A percentile compares a stretch with the other conserved stretches of the same genome.
Conservation (phyloP, 208 protist species). For the Phytomonas francai region DNA sequence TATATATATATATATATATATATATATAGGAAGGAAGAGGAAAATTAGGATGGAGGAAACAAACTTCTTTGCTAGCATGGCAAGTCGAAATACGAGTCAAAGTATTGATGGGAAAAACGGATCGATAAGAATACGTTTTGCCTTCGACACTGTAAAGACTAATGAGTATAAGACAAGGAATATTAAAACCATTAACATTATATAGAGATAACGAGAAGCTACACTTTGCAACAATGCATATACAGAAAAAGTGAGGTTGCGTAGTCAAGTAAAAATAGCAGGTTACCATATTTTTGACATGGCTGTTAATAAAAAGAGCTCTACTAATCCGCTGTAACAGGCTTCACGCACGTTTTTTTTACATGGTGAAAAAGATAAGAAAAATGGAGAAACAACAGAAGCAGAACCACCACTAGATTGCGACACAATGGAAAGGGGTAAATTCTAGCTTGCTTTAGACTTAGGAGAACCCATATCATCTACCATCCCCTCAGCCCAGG, state of each 20-base stretch:
- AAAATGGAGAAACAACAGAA: background rate
- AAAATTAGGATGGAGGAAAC: background rate
- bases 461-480: slow-evolving; percentile 14
- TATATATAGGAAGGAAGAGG: too few relatives aligned
- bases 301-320: background rate
- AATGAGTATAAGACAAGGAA: background rate
- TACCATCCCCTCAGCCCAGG: slow-evolving; percentile 27
- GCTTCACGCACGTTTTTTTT: background rate
- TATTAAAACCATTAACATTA: background rate
- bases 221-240: background rate
- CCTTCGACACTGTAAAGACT: background rate
- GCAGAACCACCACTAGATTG: background rate
- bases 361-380: background rate
- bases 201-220: background rate
- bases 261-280: background rate
- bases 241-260: background rate
- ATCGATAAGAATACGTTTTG: background rate
- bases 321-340: background rate
- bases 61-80: background rate
- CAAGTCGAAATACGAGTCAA: background rate
- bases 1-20: background rate
- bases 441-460: background rate
- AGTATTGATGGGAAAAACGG: background rate
- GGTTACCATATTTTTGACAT: background rate
- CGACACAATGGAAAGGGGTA: background rate